Percentiles rank a stretch among this genome's conserved stretches.
Conservation (phyloP, 495 filamentous ascomycete species). For the Parmelia sp. region DNA sequence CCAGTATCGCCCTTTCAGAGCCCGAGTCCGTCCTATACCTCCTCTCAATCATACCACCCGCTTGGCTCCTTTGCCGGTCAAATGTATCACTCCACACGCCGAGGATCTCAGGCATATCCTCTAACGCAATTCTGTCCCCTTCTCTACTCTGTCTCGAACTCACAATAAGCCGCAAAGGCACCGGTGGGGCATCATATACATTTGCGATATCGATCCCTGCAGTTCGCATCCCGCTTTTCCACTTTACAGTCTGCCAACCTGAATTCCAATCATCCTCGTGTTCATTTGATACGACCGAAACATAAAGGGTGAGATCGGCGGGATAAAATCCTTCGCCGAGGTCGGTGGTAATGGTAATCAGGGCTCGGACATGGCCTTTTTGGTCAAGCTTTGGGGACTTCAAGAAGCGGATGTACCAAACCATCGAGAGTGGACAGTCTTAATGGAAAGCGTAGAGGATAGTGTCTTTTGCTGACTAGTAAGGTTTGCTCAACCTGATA, state of each 20-base stretch:
- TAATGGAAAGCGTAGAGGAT: neutral
- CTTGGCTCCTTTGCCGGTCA: conserved; percentile 32
- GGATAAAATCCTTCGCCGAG: conserved; percentile 80
- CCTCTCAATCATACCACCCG: conserved; percentile 48
- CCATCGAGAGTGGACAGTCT: conserved; percentile 34
- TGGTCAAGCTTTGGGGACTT: conserved; percentile 52
- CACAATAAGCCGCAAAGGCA: conserved; percentile 31
- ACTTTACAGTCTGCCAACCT: conserved; percentile 39
- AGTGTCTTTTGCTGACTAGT: neutral
- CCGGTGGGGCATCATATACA: conserved; percentile 16
- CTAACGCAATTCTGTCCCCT: conserved; percentile 6
- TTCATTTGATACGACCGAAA: conserved; percentile 25
- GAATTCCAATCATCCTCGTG: conserved; percentile 39
- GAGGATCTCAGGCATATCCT: conserved; percentile 41
- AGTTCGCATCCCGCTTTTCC: conserved; percentile 51
- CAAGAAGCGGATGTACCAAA: conserved; percentile 71
- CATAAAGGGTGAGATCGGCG: conserved; percentile 50
- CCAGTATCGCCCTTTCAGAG: conserved; percentile 52
- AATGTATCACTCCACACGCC: conserved; percentile 52
- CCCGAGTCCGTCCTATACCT: conserved; percentile 36
- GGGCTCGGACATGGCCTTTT: conserved; percentile 38
- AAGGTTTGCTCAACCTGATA: no score
- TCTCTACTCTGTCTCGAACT: conserved; percentile 10
- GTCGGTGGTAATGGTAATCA: conserved; percentile 84
- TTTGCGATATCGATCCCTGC: conserved; percentile 37